Conservation (phyloP, 805 yeast species). For the Saccharomyces cerevisiae region DNA sequence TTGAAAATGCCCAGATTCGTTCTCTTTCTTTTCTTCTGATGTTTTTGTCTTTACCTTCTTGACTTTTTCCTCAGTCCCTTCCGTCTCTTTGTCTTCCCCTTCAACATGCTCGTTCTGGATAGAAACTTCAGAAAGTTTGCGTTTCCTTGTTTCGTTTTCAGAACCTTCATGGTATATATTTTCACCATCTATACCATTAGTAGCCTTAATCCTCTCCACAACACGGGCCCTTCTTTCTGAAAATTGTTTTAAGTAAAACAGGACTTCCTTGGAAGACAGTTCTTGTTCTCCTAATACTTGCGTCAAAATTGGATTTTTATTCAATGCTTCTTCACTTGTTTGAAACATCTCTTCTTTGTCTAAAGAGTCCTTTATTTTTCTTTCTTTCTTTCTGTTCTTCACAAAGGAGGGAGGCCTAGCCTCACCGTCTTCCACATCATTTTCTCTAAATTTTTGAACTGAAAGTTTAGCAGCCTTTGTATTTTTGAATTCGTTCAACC, state of each 20-base stretch:
- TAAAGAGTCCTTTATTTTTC: constrained; percentile 32
- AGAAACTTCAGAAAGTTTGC: constrained; percentile 6
- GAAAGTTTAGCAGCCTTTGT: constrained; percentile 71
- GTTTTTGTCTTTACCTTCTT: constrained; percentile 3
- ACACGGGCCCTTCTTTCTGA: constrained; percentile 24
- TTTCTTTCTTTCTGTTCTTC: constrained; percentile 49
- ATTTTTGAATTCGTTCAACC: constrained; percentile 78
- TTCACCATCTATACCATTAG: constrained; percentile 28
- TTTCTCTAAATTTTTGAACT: constrained; percentile 62
- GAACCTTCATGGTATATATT: constrained; percentile 16
- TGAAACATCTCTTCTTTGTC: constrained; percentile 20
- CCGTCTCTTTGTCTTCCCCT: constrained; percentile 5
- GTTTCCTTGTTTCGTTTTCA: constrained; percentile 14
- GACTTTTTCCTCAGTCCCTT: constrained; percentile 4
- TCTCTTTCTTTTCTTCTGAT: constrained; percentile 11
- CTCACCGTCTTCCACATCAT: constrained; percentile 19
- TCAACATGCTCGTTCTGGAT: constrained; percentile 10
- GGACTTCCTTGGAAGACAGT: constrained; percentile 39
- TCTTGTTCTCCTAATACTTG: constrained; percentile 39
- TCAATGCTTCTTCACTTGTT: constrained; percentile 34
- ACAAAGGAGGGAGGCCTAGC: constrained; percentile 69
- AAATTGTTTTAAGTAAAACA: constrained; percentile 29
- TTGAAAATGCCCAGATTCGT: constrained; percentile 18
- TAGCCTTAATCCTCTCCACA: constrained; percentile 21
- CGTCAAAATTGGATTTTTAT: constrained; percentile 36